Evolutionary conservation across 2,329 filamentous ascomycete species (phyloP), one percentile per base, ranked within the genome.

Genomic region (Paecilomyces sp.): DNA sequence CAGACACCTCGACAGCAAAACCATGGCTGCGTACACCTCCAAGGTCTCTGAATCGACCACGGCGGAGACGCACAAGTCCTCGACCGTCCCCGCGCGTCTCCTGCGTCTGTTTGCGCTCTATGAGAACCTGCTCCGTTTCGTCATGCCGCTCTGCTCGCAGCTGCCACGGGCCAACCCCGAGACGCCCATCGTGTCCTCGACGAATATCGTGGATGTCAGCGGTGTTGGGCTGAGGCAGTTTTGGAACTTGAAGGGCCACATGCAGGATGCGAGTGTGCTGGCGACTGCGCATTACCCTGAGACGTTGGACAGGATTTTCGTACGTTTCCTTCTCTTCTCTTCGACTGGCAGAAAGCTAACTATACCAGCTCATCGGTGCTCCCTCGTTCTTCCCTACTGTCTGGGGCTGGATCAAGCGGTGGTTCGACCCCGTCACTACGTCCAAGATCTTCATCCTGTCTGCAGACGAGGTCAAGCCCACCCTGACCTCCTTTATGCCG

Each of bases 221-320:
- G 87, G 88, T 13, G 92, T 97, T 28, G 91, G 91, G 5, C 75
- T 97, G 74, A 91, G 90, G 79, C 92, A 95, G 78, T 97, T 97
- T 74, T 97, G 93, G 93, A 95, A 95, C 76, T 77, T 97, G 63
- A 94, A 95, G 80, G 79, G 79, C 25, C 93, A 97, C 75, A 96
- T 97, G 92, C 92, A 97, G 77, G 89, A 92, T 69, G 92, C 92
- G 1, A 92, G 89, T 70, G 85, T 88, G 61, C 81, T 97, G 58
- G 93, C 93, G 5, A 97, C 92, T 3, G 91, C 92, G 4, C 90
- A 97, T 77, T 97, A 97, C 73, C 93, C 93, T 0, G 93, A 97
- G 77, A 97, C 92, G 0, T 79, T 97, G 56, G 93, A 95, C 73
- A 84, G 90, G 66, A 90, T 89, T 74, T 91, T 88, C 70, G 83